A percentile compares a stretch with the other conserved stretches of the same genome.
These are phyloP conservation scores for Naegleria fowleri DNA, from an alignment of 208 protist species.

Conservation along the genomic window DNA sequence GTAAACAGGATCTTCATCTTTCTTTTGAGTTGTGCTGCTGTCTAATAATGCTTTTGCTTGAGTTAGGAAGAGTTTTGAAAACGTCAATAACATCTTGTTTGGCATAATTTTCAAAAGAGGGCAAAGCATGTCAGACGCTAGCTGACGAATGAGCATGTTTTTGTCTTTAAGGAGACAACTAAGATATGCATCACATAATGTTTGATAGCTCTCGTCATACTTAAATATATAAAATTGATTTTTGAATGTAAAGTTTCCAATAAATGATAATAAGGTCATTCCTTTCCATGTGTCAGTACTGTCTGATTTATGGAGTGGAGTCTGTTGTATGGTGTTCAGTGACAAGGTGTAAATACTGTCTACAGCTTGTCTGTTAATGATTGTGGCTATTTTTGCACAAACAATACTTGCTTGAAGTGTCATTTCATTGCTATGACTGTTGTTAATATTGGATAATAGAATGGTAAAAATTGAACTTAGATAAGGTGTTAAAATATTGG, in stretches of 20 bases:
- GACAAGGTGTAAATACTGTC: background rate
- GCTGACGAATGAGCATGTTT: background rate
- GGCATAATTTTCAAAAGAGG: background rate
- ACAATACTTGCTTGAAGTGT: background rate
- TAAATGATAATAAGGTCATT: background rate
- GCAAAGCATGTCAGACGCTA: background rate
- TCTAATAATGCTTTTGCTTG: too few species aligned
- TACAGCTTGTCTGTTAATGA: background rate
- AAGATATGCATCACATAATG: background rate
- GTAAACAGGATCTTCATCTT: background rate
- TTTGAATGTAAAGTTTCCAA: background rate
- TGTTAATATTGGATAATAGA: background rate
- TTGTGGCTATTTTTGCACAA: background rate
- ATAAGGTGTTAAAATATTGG: background rate
- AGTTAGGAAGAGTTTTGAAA: background rate
- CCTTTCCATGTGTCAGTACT: background rate
- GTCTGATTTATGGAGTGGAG: background rate
- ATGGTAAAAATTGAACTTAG: background rate
- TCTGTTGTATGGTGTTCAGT: background rate
- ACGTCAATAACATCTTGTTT: background rate
- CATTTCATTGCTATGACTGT: background rate
- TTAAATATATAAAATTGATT: constrained; percentile 14
- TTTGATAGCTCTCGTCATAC: background rate
- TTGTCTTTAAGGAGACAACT: background rate
- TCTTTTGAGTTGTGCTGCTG: too few species aligned